Conservation (phyloP, 2,329 filamentous ascomycete species). For the Sarocladium kiliense region DNA sequence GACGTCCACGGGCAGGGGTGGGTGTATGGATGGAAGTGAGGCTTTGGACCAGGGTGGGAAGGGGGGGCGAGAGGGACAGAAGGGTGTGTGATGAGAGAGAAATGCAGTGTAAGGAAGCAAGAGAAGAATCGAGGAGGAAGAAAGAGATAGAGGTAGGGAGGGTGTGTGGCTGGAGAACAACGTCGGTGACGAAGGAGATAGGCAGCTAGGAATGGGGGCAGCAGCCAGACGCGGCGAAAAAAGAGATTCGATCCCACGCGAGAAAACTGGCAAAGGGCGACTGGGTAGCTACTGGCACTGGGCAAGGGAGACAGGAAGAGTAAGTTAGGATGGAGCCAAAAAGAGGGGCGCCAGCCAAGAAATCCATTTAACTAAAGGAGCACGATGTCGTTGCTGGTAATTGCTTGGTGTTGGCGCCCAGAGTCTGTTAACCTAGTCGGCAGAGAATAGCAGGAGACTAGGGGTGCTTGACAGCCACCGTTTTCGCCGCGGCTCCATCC, state of each 20-base stretch:
- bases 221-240: too few relatives aligned
- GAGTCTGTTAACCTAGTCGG: not conserved
- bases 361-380: not conserved
- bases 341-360: not conserved
- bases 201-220: not conserved
- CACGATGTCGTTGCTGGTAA: not conserved
- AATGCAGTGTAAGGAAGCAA: not conserved
- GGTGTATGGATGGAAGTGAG: not conserved
- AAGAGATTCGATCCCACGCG: too few relatives aligned
- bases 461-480: slow-evolving; percentile 4
- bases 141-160: not conserved
- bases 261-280: too few relatives aligned
- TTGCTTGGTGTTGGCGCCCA: slow-evolving; percentile 3
- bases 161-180: not conserved
- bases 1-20: not conserved
- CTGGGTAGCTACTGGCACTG: too few relatives aligned
- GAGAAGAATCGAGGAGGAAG: not conserved
- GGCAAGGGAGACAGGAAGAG: too few relatives aligned
- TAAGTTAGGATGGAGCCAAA: not conserved
- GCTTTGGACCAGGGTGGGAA: not conserved
- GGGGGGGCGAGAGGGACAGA: not conserved
- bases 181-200: not conserved
- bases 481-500: not conserved
- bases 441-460: not conserved
- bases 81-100: not conserved